Percentiles rank a stretch among this genome's conserved stretches.
Conservation (phyloP, 495 filamentous ascomycete species). For the Hypomontagnella submonticulosa region DNA sequence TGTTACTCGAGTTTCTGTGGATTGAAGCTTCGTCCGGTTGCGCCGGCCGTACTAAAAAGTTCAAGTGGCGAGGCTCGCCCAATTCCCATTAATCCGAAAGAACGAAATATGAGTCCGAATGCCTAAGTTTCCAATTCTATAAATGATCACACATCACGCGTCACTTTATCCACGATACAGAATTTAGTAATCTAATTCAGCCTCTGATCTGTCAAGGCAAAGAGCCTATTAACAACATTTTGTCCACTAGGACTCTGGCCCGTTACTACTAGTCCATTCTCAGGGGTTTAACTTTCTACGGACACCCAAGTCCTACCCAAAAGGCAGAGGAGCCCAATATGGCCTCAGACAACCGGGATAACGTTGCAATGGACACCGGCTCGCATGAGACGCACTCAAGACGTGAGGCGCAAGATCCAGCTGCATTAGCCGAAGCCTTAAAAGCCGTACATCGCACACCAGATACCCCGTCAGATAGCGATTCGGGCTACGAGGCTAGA, state of each 20-base stretch:
- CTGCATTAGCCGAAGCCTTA: constrained; percentile 31
- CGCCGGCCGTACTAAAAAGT: constrained; percentile 25
- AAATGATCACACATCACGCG: constrained; percentile 14
- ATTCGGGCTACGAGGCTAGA: constrained; percentile 30
- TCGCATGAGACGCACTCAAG: constrained; percentile 12
- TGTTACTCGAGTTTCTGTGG: constrained; percentile 10
- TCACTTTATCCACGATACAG: constrained; percentile 8
- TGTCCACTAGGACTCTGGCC: neutral
- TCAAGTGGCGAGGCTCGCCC: constrained; percentile 32
- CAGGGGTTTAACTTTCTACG: neutral
- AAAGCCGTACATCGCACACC: constrained; percentile 30
- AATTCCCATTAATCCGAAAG: constrained; percentile 25
- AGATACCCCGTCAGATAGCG: constrained; percentile 39
- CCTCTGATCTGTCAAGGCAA: neutral
- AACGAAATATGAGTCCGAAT: constrained; percentile 21
- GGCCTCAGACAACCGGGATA: neutral
- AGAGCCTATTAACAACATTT: neutral
- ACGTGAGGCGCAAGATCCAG: constrained; percentile 30
- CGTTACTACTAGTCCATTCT: constrained; percentile 1
- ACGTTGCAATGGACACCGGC: neutral
- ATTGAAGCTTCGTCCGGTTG: constrained; percentile 17
- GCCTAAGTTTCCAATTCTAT: constrained; percentile 12
- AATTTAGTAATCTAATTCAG: constrained; percentile 4
- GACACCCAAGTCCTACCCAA: neutral
- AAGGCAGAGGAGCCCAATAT: constrained; percentile 10